Evolutionary conservation across 768 basidiomycete species (phyloP), one percentile per base, ranked within the genome.

Genomic region (Suillus placidus): DNA sequence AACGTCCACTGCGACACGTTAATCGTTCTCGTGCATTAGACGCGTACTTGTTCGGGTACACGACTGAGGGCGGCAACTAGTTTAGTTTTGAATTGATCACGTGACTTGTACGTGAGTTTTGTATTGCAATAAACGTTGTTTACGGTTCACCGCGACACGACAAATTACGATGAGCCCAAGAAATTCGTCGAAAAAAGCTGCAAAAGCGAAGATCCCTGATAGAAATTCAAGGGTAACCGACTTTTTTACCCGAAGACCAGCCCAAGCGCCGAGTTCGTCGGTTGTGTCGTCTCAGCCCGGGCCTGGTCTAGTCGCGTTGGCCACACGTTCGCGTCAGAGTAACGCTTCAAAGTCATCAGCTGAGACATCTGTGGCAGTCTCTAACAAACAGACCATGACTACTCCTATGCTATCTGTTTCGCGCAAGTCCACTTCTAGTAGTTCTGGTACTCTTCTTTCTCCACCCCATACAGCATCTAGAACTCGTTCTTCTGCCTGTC

Each of bases 201-300:
- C 40, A 40, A 60, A 60, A 65, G 57, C 67, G 60, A 67, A 66
- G 32, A 54, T 64, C 12, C 62, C 60, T 8, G 72, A 71, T 66
- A 71, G 65, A 45, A 79, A 66, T 60, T 32, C 20, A 30, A 60
- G 40, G 34, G 62, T 87, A 32, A 84, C 83, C 8, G 80, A 84
- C 45, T 87, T 83, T 69, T 87, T 87, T 64, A 35, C 73, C 43
- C 80, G 78, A 49, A 79, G 68, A 69, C 66, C 71, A 60, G 12
- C 58, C 10, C 40, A 60, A 40, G 26, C 40, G 18, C 12, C 18
- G 23, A 42, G 34, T 1, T 71, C 74, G 42, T 64, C 70, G 35
- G 57, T 66, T 62, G 70, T 66, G 18, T 74, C 67, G 66, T 45
- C 43, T n/a, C 52, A 64, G 58, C 66, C 8, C 42, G 16, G 32